Conservation (phyloP, 345 rosid species). For the Salix koriyanagi region DNA sequence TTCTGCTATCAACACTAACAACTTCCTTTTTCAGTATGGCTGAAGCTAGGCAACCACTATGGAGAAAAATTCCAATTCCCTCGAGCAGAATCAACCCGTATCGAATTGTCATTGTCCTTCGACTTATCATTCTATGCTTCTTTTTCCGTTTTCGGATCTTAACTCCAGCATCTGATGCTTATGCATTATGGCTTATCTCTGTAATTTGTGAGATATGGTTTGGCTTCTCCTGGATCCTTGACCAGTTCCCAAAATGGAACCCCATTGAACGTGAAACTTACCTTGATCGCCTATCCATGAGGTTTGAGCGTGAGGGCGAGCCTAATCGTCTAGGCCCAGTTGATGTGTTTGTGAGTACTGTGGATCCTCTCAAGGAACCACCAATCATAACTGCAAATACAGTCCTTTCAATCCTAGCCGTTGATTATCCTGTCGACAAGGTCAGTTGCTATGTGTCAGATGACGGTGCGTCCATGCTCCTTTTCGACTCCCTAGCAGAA, state of each 20-base stretch:
- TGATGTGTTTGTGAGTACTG: slow-evolving; percentile 85
- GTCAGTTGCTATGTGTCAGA: slow-evolving; percentile 93
- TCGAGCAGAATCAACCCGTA: slow-evolving; percentile 92
- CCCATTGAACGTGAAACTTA: slow-evolving; percentile 90
- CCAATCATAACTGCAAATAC: slow-evolving; percentile 96
- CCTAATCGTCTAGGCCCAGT: slow-evolving; percentile 72
- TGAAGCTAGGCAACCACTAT: slow-evolving; percentile 92
- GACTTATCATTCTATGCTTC: slow-evolving; percentile 66
- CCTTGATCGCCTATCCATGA: slow-evolving; percentile 75
- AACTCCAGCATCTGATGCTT: slow-evolving; percentile 89
- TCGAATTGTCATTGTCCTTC: slow-evolving; percentile 85
- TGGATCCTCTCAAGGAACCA: slow-evolving; percentile 98
- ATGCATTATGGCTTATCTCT: slow-evolving; percentile 85
- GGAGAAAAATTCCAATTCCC: slow-evolving; percentile 81
- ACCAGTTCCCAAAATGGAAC: slow-evolving; percentile 96
- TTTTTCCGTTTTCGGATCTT: slow-evolving; percentile 86
- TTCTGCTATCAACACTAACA: no score
- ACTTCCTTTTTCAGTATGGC: slow-evolving; percentile 53
- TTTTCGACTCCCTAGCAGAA: slow-evolving; percentile 79
- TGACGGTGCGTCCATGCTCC: slow-evolving; percentile 95
- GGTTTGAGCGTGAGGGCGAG: slow-evolving; percentile 85
- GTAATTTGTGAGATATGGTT: slow-evolving; percentile 96
- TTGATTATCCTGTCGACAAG: slow-evolving; percentile 85
- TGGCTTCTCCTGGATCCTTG: slow-evolving; percentile 93
- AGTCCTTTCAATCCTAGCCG: slow-evolving; percentile 68